A percentile compares a stretch with the other conserved stretches of the same genome.
These are phyloP conservation scores for Phylloporus gajari DNA, from an alignment of 1,284 basidiomycete species.

Conservation along the genomic window DNA sequence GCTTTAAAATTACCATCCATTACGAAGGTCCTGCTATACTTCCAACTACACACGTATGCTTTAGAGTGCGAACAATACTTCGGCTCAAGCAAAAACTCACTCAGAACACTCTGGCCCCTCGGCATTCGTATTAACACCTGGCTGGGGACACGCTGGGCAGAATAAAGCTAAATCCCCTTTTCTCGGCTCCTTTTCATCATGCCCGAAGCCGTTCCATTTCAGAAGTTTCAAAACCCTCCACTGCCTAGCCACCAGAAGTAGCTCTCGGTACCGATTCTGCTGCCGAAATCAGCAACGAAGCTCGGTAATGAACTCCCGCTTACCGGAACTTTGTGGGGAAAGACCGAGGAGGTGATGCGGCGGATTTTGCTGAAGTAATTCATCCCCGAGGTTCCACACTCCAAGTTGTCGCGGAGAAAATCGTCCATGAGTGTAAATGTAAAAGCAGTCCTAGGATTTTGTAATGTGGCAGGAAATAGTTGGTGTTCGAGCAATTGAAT, in stretches of 20 bases:
- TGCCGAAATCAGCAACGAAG: too few relatives aligned
- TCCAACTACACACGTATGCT: too few relatives aligned
- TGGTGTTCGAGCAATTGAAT: too few relatives aligned
- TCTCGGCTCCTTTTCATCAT: not conserved
- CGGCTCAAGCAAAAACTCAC: too few relatives aligned
- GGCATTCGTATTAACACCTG: constrained; percentile 15
- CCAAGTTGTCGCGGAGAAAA: not conserved
- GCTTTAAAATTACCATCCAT: too few relatives aligned
- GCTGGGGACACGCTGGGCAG: constrained; percentile 29
- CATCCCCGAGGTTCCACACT: not conserved
- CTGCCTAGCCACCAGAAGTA: constrained; percentile 10
- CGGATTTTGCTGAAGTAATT: not conserved
- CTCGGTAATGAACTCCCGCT: too few relatives aligned
- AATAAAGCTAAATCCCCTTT: constrained; percentile 20
- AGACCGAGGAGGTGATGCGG: not conserved
- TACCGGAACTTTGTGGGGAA: not conserved
- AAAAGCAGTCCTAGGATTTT: not conserved
- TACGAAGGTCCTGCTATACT: not conserved
- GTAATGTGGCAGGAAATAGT: not conserved
- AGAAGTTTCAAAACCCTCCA: constrained; percentile 15
- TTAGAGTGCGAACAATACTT: too few relatives aligned
- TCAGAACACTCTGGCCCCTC: too few relatives aligned
- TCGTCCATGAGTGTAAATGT: not conserved
- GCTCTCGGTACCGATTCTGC: constrained; percentile 22
- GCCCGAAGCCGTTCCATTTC: constrained; percentile 15